These are phyloP conservation scores for Solanum infundibuliforme DNA, from an alignment of 257 asterid genomes.

Conservation along the genomic window DNA sequence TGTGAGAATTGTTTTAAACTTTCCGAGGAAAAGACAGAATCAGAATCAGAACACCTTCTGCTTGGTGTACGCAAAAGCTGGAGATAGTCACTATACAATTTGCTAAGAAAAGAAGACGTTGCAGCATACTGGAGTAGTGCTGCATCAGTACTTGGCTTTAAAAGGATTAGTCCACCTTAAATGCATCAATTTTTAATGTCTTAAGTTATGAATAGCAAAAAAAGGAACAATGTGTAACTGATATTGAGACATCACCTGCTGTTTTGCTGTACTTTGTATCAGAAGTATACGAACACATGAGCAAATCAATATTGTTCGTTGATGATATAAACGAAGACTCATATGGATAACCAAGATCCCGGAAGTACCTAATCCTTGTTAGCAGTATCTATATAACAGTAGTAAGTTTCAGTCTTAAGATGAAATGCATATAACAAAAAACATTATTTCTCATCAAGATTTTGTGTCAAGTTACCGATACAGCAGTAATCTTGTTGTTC, in stretches of 20 bases:
- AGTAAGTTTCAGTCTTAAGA: not conserved
- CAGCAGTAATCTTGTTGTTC: constrained; percentile 48
- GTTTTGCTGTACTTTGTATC: constrained; percentile 17
- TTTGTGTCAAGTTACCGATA: constrained; percentile 15
- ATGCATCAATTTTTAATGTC: not conserved
- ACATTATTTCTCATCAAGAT: not conserved
- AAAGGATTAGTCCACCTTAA: constrained; percentile 41
- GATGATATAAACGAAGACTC: constrained; percentile 29
- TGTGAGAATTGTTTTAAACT: constrained; percentile 25
- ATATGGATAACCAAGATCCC: constrained; percentile 51
- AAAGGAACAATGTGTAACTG: not conserved
- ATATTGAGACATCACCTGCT: constrained; percentile 16
- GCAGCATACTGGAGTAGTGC: constrained; percentile 42
- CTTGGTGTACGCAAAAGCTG: constrained; percentile 21
- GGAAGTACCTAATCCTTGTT: constrained; percentile 40
- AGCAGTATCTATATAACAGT: constrained; percentile 19
- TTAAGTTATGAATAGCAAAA: not conserved
- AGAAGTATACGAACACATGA: constrained; percentile 43
- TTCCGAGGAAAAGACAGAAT: constrained; percentile 16
- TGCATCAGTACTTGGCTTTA: constrained; percentile 23
- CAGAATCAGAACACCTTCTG: constrained; percentile 12
- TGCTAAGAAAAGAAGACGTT: constrained; percentile 49
- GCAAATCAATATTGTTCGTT: constrained; percentile 38
- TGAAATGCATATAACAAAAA: not conserved
- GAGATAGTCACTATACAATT: constrained; percentile 49